These are phyloP conservation scores for Pleurotus salmoneostramineus DNA, from an alignment of 768 basidiomycete species.

Conservation along the genomic window DNA sequence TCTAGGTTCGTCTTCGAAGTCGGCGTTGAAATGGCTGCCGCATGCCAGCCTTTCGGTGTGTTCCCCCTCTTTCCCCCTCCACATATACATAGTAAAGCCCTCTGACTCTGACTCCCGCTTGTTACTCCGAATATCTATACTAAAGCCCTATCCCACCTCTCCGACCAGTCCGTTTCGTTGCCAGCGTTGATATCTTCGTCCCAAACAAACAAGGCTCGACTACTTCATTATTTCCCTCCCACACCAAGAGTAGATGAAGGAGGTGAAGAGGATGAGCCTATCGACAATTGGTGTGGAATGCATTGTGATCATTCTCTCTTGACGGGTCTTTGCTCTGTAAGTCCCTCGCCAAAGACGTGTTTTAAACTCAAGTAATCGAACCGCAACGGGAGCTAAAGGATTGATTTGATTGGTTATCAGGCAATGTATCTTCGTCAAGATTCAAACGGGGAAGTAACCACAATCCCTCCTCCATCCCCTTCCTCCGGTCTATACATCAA, in stretches of 20 bases:
- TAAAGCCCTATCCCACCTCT: constrained; percentile 60
- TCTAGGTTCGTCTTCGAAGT: constrained; percentile 83
- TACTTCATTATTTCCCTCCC: constrained; percentile 95
- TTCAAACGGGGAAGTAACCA: constrained; percentile 30
- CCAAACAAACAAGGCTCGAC: constrained; percentile 84
- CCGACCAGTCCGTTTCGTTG: constrained; percentile 65
- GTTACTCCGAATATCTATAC: too few relatives aligned
- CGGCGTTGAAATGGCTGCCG: constrained; percentile 75
- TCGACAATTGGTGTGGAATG: constrained; percentile 96
- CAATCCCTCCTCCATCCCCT: constrained; percentile 66
- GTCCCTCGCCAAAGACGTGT: too few relatives aligned
- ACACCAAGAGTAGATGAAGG: constrained; percentile 27
- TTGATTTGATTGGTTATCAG: constrained; percentile 26
- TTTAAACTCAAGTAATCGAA: too few relatives aligned
- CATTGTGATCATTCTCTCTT: constrained; percentile 90
- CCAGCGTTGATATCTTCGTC: constrained; percentile 69
- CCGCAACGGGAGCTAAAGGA: too few relatives aligned
- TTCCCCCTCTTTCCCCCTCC: neutral
- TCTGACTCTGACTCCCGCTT: neutral
- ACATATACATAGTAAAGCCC: neutral
- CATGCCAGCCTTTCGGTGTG: constrained; percentile 90
- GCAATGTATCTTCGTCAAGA: constrained; percentile 77
- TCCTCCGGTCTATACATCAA: constrained; percentile 89
- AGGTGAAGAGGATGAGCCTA: constrained; percentile 50
- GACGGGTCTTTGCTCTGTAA: constrained; percentile 88